Evolutionary conservation across 2,329 filamentous ascomycete species (phyloP).

Genomic region (Apiospora sp.): DNA sequence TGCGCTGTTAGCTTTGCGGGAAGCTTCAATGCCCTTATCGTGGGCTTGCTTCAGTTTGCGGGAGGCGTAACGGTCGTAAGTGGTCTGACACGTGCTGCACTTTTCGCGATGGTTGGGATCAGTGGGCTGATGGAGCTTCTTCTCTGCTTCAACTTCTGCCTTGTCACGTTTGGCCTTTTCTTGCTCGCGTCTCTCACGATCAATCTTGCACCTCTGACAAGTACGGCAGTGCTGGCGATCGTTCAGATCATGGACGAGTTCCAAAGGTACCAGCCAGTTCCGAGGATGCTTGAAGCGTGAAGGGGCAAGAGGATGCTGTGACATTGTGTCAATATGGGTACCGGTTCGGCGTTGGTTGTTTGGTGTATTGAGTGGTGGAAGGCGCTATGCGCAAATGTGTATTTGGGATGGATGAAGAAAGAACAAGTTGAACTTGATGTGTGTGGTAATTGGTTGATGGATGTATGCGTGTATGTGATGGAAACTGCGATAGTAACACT

Average conservation of each 20-base stretch:
- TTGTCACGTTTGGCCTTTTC: neutral
- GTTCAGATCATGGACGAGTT: neutral
- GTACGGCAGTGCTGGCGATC: neutral
- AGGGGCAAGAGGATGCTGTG: neutral
- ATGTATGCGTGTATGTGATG: neutral
- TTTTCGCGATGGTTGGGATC: neutral
- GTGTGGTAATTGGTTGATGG: neutral
- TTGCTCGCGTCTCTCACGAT: neutral
- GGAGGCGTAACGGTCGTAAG: neutral
- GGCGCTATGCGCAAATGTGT: neutral
- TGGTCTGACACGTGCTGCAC: neutral
- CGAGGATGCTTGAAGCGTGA: neutral
- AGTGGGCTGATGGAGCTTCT: neutral
- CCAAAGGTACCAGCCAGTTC: neutral
- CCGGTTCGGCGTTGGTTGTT: neutral
- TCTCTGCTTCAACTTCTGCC: neutral
- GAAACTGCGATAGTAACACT: neutral
- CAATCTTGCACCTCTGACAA: neutral
- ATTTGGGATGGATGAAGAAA: neutral
- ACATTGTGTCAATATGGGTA: constrained; percentile 9
- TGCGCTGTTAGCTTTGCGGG: neutral
- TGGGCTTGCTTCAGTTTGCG: neutral
- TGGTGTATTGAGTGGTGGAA: neutral
- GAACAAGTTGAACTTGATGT: neutral
- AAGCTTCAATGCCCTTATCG: neutral